Evolutionary conservation across 1,139 yeast genomes (phyloP), one percentile per base, ranked within the genome.

Genomic region (Blastobotrys arbuscula): DNA sequence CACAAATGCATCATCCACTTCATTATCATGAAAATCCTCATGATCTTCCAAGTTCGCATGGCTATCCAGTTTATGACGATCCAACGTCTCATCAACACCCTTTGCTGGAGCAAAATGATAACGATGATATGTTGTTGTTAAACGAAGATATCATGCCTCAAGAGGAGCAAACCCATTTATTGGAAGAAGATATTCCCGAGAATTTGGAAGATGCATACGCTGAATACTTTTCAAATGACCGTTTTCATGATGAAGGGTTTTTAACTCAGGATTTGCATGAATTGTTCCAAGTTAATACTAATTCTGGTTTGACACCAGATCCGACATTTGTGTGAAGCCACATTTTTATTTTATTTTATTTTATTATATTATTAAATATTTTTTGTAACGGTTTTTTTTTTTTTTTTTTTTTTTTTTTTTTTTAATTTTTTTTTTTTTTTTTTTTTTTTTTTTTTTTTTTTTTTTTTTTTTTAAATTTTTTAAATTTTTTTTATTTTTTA

Each of bases 111-210:
- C 48, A 47, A 19, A 42, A 46, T 20, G 50, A 47, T 15, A 16
- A 40, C 16, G 52, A 54, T 39, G 56, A 57, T 21, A 53, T 54
- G 53, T 50, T 56, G 9, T 45, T 59, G 7, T 53, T 60, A 15
- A 54, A 60, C 46, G 59, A 58, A 28, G 64, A 61, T 39, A 57
- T 61, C 39, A 58, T 61, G 55, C 62, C 64, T 1, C 55, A 51
- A 37, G 54, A 53, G 16, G 60, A 59, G 33, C 64, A 61, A 50
- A 47, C 54, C 13, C 55, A 58, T 38, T 51, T 49, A 39, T 48
- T 55, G n/a, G 45, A 50, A 36, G 57, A 55, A 20, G 56, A 53
- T 20, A 47, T 52, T 10, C 58, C 59, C 1, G 53, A 53, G 16
- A 50, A 54, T 34, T 40, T 52, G 18, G 45, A 53, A 9, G 54